Percentiles rank a stretch among this genome's conserved stretches.
Conservation (phyloP, 2,329 filamentous ascomycete species). For the Stachybotrys chlorohalonatus region DNA sequence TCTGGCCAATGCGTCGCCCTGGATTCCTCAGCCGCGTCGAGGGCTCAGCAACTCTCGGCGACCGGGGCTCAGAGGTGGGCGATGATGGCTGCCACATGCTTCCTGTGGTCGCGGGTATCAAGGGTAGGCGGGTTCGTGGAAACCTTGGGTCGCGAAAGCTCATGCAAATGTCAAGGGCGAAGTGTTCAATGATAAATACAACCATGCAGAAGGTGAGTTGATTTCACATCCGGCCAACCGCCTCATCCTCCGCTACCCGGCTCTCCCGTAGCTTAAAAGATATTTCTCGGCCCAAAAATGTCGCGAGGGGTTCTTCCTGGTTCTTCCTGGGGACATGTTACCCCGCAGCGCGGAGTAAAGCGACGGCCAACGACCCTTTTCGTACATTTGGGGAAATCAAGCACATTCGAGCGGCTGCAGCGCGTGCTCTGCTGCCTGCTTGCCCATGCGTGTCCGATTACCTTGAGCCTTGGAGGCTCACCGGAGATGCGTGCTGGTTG, state of each 20-base stretch:
- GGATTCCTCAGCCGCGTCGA: slow-evolving; percentile 24
- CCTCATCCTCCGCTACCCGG: neutral
- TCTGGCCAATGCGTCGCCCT: slow-evolving; percentile 57
- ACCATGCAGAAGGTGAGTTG: too few relatives aligned
- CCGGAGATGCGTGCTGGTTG: too few relatives aligned
- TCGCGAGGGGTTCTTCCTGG: neutral
- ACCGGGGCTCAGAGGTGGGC: slow-evolving; percentile 5
- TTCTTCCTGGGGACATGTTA: neutral
- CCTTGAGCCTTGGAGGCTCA: too few relatives aligned
- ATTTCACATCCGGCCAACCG: neutral
- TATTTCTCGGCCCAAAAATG: neutral
- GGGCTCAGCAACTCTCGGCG: slow-evolving; percentile 1
- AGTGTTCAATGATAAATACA: too few relatives aligned
- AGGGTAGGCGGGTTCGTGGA: too few relatives aligned
- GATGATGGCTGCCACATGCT: slow-evolving; percentile 15
- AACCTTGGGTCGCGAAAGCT: too few relatives aligned
- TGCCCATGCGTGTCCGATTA: too few relatives aligned
- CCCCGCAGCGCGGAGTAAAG: neutral
- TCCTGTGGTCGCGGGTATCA: neutral
- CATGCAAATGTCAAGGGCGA: too few relatives aligned
- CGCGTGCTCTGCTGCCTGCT: too few relatives aligned
- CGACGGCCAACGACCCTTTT: too few relatives aligned
- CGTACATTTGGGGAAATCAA: neutral
- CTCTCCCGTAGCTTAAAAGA: neutral
- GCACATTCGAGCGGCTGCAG: too few relatives aligned